phyloP scores from a whole-genome alignment of 177 flowering plant genomes.

The Vitis hybrid region DNA sequence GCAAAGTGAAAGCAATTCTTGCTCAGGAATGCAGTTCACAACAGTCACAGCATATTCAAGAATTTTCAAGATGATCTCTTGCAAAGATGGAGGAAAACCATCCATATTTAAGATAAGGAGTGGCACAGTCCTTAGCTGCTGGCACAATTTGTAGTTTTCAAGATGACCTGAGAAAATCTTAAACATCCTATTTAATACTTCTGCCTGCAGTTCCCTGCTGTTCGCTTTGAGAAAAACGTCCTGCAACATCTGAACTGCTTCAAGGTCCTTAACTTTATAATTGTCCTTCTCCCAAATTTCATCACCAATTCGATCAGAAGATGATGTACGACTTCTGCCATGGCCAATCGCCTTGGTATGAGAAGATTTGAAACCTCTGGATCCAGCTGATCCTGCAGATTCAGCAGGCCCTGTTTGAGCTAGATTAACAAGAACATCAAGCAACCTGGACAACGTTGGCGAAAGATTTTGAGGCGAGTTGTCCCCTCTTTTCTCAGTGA shows the following conservation, averaged over 20 bases:
- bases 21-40: constrained; percentile 96
- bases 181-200: constrained; percentile 92
- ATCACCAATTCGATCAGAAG: constrained; percentile 62
- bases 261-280: constrained; percentile 83
- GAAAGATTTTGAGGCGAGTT: constrained; percentile 45
- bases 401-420: constrained; percentile 85
- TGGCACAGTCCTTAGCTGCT: constrained; percentile 89
- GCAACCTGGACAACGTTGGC: constrained; percentile 83
- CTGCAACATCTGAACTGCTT: constrained; percentile 97
- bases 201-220: constrained; percentile 80
- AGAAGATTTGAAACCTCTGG: constrained; percentile 47
- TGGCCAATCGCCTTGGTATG: constrained; percentile 50
- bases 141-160: constrained; percentile 94
- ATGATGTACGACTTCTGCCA: constrained; percentile 55
- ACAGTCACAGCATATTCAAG: constrained; percentile 99
- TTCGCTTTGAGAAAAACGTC: constrained; percentile 93
- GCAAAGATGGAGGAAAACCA: constrained; percentile 80
- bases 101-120: constrained; percentile 94
- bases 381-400: constrained; percentile 34
- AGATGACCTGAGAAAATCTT: constrained; percentile 94
- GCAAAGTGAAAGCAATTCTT: constrained; percentile 94
- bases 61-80: constrained; percentile 88
- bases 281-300: constrained; percentile 80
- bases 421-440: constrained; percentile 90
- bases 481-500: constrained; percentile 29